A percentile compares a stretch with the other conserved stretches of the same genome.
These are phyloP conservation scores for Penicillium brasilianum DNA, from an alignment of 2,329 filamentous ascomycete genomes.

Conservation along the genomic window DNA sequence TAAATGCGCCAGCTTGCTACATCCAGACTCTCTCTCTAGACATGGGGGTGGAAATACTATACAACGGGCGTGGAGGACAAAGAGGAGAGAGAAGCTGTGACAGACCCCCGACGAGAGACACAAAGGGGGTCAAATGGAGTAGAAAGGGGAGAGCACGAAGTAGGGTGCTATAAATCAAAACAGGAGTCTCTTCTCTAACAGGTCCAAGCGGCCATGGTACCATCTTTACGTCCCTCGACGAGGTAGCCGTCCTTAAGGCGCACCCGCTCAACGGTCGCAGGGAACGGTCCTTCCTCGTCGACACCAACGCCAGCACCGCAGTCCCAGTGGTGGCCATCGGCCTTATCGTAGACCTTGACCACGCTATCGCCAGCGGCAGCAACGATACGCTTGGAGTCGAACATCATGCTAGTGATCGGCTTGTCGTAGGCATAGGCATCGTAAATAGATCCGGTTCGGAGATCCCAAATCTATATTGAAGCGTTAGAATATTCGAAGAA, in stretches of 20 bases:
- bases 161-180: slow-evolving; percentile 3
- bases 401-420: slow-evolving; percentile 95
- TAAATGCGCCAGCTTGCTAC: slow-evolving; percentile 18
- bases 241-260: slow-evolving; percentile 93
- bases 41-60: slow-evolving; percentile 31
- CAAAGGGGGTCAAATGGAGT: slow-evolving; percentile 1
- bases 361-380: slow-evolving; percentile 89
- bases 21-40: slow-evolving; percentile 26
- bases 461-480: slow-evolving; percentile 84
- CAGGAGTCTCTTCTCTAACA: slow-evolving; percentile 54
- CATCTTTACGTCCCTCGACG: slow-evolving; percentile 86
- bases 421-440: slow-evolving; percentile 96
- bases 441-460: slow-evolving; percentile 91
- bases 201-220: slow-evolving; percentile 88
- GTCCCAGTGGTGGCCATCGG: slow-evolving; percentile 94
- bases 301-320: slow-evolving; percentile 79
- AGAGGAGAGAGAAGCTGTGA: slow-evolving; percentile 10
- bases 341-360: slow-evolving; percentile 98
- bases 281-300: slow-evolving; percentile 68
- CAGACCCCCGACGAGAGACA: slow-evolving; percentile 14
- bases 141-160: background rate
- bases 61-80: slow-evolving; percentile 24
- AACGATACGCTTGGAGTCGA: slow-evolving; percentile 87
- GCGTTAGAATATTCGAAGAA: background rate
- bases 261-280: slow-evolving; percentile 79